Conservation (phyloP, 208 protist species). For the Trichomonas vaginalis region DNA sequence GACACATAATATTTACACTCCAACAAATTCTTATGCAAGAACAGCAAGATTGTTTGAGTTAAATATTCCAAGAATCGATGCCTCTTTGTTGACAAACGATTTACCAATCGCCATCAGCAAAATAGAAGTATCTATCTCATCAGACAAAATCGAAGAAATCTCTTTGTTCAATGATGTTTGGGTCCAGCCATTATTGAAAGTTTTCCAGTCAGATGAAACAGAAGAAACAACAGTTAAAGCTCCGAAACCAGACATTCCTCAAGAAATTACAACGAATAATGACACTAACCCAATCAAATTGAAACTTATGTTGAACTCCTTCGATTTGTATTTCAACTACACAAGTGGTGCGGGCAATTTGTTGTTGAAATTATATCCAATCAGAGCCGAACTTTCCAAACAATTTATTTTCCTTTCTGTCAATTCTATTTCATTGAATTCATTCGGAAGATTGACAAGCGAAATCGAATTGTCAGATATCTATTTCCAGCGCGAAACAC, state of each 20-base stretch:
- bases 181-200: background rate
- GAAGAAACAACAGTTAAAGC: background rate
- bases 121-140: background rate
- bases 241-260: background rate
- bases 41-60: background rate
- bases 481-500: background rate
- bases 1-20: background rate
- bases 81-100: background rate
- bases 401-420: background rate
- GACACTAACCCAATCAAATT: background rate
- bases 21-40: background rate
- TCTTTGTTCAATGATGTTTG: slow-evolving; percentile 8
- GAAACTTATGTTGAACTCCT: background rate
- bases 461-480: background rate
- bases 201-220: background rate
- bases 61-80: background rate
- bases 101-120: background rate
- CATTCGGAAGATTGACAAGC: background rate
- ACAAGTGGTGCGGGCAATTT: background rate
- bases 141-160: slow-evolving; percentile 12
- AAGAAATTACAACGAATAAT: background rate
- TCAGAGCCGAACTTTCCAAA: background rate
- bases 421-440: background rate
- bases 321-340: background rate
- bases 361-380: background rate